A percentile compares a stretch with the other conserved stretches of the same genome.
Evolutionary conservation across 108 stramenopile genomes (phyloP).

Genomic region (Cyclotella distinguenda): DNA sequence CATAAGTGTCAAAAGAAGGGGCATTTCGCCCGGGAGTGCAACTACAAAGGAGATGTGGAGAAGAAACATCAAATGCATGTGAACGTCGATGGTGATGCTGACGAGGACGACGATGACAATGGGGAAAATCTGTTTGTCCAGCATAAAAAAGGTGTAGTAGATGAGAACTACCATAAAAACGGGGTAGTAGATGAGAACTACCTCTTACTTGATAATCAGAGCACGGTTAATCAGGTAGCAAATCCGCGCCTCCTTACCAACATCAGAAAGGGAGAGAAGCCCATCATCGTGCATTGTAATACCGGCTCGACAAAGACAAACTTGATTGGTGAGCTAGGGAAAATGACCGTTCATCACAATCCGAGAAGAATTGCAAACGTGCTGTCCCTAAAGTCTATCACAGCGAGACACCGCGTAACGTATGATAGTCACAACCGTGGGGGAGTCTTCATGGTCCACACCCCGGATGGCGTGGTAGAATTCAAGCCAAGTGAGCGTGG

Average conservation of each 20-base stretch:
- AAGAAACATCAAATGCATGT: neutral
- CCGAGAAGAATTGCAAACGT: no score
- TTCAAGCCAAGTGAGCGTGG: no score
- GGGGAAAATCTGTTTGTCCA: neutral
- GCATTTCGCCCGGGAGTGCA: neutral
- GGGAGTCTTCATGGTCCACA: no score
- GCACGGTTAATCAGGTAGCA: no score
- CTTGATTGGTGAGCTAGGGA: constrained; percentile 14
- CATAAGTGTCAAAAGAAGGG: neutral
- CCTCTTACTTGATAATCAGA: no score
- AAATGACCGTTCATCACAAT: constrained; percentile 29
- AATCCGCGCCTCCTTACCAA: neutral
- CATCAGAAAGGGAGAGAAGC: neutral
- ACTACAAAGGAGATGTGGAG: no score
- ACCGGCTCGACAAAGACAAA: constrained; percentile 5
- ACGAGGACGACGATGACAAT: no score
- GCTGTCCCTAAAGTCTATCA: no score
- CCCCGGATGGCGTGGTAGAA: no score
- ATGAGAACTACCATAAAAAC: no score
- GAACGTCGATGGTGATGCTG: neutral
- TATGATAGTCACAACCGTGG: constrained; percentile 15
- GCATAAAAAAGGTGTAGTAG: no score
- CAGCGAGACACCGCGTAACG: constrained; percentile 15
- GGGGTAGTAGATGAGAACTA: no score
- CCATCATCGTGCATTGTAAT: constrained; percentile 13